Conservation (phyloP, 192 early-diverging fungal species). For the Paraglomus occultum region DNA sequence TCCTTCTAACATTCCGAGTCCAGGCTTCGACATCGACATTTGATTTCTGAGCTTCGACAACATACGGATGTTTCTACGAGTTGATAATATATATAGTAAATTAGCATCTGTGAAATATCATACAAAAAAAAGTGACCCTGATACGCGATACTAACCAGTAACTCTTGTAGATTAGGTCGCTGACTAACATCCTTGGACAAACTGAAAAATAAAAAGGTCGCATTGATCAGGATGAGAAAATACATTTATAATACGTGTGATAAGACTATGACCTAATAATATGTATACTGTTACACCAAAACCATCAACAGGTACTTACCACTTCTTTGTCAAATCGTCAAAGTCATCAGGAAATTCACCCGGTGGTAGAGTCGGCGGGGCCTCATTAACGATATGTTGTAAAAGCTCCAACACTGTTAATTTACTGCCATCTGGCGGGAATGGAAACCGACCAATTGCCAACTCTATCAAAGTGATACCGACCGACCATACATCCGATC, state of each 20-base stretch:
- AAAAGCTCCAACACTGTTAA: slow-evolving; percentile 90
- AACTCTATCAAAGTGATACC: slow-evolving; percentile 83
- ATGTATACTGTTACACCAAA: slow-evolving; percentile 19
- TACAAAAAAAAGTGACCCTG: not conserved
- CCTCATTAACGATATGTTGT: slow-evolving; percentile 88
- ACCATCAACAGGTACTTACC: slow-evolving; percentile 51
- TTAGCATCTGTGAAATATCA: not conserved
- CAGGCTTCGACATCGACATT: slow-evolving; percentile 30
- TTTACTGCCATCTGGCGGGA: slow-evolving; percentile 64
- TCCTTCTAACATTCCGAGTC: slow-evolving; percentile 17
- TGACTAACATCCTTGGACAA: slow-evolving; percentile 53
- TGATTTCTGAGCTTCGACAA: not conserved
- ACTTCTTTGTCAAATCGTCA: slow-evolving; percentile 72
- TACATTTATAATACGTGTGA: slow-evolving; percentile 23
- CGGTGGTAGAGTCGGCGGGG: slow-evolving; percentile 73
- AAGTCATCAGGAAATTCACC: slow-evolving; percentile 74
- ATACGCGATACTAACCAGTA: slow-evolving; percentile 48
- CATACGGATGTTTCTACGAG: slow-evolving; percentile 55
- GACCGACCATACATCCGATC: slow-evolving; percentile 81
- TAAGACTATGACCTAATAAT: slow-evolving; percentile 14
- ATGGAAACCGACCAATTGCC: slow-evolving; percentile 70
- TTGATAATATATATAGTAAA: slow-evolving; percentile 3
- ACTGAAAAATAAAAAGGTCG: slow-evolving; percentile 33
- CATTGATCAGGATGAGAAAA: not conserved
- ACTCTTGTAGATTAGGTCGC: slow-evolving; percentile 64